Base-by-base conservation (phyloP, 768 basidiomycete species). In the Boletales sp. region DNA sequence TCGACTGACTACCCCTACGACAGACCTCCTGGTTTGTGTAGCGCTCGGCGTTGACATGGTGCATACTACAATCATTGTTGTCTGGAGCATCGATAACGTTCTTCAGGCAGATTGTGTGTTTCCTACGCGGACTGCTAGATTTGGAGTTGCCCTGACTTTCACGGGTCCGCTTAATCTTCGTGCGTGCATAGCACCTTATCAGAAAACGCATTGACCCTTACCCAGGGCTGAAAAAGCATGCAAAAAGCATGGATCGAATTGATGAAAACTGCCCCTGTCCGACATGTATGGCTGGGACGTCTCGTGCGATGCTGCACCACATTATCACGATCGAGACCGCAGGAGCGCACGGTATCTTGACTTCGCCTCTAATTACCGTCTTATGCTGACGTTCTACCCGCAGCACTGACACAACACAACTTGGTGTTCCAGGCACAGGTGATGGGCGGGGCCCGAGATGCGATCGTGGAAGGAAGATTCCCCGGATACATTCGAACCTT, bases 31-130 rank as follows among this genome's bases (percentile, higher is more conserved):
- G 36, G 91, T 94, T 13, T 94, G 93, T 59, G 84, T 92, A 18
- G 92, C 92, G 5, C 73, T 95, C n/a, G 92, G 92, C 13, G 79
- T 94, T 29, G 92, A 95, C 61, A 94, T 95, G 90, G 91, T 88
- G 54, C 29, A 71, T 53, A 34, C 21, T 45, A 21, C 40, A 36
- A 43, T 36, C 32, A 38, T 45, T 30, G 17, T 27, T 27, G n/a
- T 40, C n/a, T 19, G 9, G 19, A 53, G 8, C 53, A 15, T 30
- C 48, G 17, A 46, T 10, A 15, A 31, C n/a, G 14, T 43, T 47
- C 17, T 46, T 10, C 51, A 90, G 90, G 91, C 91, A 0, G 92
- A 95, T 64, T 95, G 92, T 54, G 92, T 95, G 11, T 94, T 93
- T 60, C 93, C 92, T 30, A 95, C 92, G 2, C 80, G 93, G 51